A percentile compares a stretch with the other conserved stretches of the same genome.
These are phyloP conservation scores for Ceriops decandra DNA, from an alignment of 345 rosid species.

Conservation along the genomic window DNA sequence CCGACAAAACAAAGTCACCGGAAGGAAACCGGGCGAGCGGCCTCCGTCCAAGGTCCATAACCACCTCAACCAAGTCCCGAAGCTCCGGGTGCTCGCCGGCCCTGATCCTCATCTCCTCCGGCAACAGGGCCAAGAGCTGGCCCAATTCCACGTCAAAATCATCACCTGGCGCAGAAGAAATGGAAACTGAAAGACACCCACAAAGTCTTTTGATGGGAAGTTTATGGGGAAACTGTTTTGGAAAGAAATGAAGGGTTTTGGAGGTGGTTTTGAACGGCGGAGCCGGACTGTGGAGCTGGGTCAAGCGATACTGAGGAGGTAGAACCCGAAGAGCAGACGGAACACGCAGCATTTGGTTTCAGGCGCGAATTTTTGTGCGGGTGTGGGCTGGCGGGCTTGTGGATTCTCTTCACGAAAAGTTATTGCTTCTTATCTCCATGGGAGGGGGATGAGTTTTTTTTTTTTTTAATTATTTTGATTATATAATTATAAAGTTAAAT, in stretches of 20 bases:
- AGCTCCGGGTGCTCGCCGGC: slow-evolving; percentile 59
- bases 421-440: too few relatives aligned
- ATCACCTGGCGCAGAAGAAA: slow-evolving; percentile 29
- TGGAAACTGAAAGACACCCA: slow-evolving; percentile 20
- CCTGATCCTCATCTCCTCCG: slow-evolving; percentile 55
- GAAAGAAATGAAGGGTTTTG: slow-evolving; percentile 19
- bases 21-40: slow-evolving; percentile 87
- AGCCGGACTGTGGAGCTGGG: slow-evolving; percentile 4
- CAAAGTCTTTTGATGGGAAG: neutral
- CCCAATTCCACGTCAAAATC: slow-evolving; percentile 54
- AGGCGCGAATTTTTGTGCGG: slow-evolving; percentile 13
- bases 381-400: too few relatives aligned
- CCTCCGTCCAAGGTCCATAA: slow-evolving; percentile 81
- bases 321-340: slow-evolving; percentile 15
- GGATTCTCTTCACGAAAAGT: too few relatives aligned
- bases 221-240: neutral
- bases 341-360: slow-evolving; percentile 30
- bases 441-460: too few relatives aligned
- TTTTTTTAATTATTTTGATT: too few relatives aligned
- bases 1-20: slow-evolving; percentile 75
- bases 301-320: slow-evolving; percentile 19
- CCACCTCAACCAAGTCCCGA: slow-evolving; percentile 65
- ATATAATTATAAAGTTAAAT: too few relatives aligned
- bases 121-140: slow-evolving; percentile 63
- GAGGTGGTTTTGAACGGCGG: slow-evolving; percentile 1